A percentile compares a stretch with the other conserved stretches of the same genome.
Conservation (phyloP, 2,329 filamentous ascomycete species). For the Mycogone perniciosa region DNA sequence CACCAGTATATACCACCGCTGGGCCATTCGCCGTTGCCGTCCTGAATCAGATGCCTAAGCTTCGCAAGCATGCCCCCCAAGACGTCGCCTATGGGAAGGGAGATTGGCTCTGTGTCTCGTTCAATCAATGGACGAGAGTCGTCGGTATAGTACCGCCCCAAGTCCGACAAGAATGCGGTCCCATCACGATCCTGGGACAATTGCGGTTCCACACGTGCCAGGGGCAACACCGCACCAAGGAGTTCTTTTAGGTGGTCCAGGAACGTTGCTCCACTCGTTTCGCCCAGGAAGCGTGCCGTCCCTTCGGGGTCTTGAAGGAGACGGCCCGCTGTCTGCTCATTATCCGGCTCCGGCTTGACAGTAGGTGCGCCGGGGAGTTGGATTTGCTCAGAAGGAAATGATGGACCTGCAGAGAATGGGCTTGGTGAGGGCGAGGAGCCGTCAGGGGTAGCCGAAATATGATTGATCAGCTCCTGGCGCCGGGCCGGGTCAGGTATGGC, state of each 20-base stretch:
- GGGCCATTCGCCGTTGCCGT: conserved; percentile 34
- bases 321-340: conserved; percentile 23
- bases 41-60: conserved; percentile 39
- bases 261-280: conserved; percentile 44
- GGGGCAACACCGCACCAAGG: conserved; percentile 34
- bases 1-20: conserved; percentile 46
- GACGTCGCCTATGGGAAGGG: conserved; percentile 31
- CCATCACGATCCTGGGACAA: conserved; percentile 8
- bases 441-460: conserved; percentile 18
- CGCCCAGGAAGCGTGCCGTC: conserved; percentile 40
- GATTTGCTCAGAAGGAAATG: conserved; percentile 2
- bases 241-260: conserved; percentile 44
- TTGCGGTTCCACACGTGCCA: conserved; percentile 20
- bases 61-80: conserved; percentile 34
- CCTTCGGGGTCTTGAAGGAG: conserved; percentile 40
- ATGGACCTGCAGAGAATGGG: conserved; percentile 9
- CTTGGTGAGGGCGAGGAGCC: conserved; percentile 18
- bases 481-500: conserved; percentile 30
- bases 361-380: conserved; percentile 2
- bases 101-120: conserved; percentile 32
- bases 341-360: conserved; percentile 13
- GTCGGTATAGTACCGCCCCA: conserved; percentile 41
- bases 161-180: conserved; percentile 31
- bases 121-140: conserved; percentile 38
- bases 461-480: conserved; percentile 28